Base-by-base conservation (phyloP, 2,329 filamentous ascomycete genomes). In the Fusarium sp. region DNA sequence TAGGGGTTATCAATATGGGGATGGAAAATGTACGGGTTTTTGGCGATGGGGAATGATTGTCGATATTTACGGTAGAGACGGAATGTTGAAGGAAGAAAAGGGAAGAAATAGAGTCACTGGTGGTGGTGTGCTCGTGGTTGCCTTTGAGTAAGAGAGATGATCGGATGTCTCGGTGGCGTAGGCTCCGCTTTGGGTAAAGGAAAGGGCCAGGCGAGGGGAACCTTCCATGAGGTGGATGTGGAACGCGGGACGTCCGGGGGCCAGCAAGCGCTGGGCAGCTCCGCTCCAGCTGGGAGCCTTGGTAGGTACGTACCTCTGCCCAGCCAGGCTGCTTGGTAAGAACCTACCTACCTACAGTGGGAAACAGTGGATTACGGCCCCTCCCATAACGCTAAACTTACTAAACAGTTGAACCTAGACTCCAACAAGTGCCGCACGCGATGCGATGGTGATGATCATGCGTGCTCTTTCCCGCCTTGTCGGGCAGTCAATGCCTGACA, bases 131-230 rank as follows among this genome's bases (percentile, higher is more conserved):
- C 42, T 58, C 42, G 42, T 42, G 42, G 24, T 51, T 56, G 51
- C 42, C 38, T 33, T 65, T 59, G 33, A 46, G 36, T 70, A 31
- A n/a, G 44, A 51, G 55, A 69, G 70, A 73, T 51, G 59, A 51
- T 66, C 73, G 73, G 73, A 75, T 64, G 71, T 60, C 71, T 70
- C 73, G 73, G 73, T 75, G 73, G 73, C 68, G 64, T 59, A 20
- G 57, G 59, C 29, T 61, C 62, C 64, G 70, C 57, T 72, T 75
- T 67, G 40, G 58, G 73, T 36, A 42, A 74, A 68, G 68, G 40
- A 58, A 35, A 20, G 59, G 24, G 35, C 20, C 31, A 40, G 55
- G 22, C 55, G 55, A 57, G 61, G 60, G 61, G 57, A 58, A 59
- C 24, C 24, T 51, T n/a, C 38, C 46, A 27, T 51, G 16, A 29